phyloP scores from a whole-genome alignment of 352 stramenopile genomes.

The Pythium rhizo-oryzae region DNA sequence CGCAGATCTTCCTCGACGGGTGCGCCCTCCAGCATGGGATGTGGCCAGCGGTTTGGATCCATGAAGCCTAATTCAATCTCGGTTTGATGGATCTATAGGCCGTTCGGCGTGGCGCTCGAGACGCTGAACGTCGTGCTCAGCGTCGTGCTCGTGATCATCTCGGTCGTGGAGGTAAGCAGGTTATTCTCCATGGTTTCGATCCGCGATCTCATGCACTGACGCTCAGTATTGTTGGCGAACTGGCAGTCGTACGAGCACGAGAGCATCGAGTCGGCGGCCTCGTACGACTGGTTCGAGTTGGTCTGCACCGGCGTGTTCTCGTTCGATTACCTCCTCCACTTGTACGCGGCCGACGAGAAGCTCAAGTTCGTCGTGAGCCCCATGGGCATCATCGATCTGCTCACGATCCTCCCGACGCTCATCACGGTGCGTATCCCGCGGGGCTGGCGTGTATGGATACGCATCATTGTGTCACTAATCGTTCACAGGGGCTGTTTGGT shows the following conservation, averaged over 20 bases:
- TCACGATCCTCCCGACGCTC: constrained; percentile 56
- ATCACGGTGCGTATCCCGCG: constrained; percentile 39
- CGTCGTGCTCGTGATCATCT: constrained; percentile 45
- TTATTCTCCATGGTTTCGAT: no score
- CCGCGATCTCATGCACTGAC: no score
- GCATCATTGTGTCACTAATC: no score
- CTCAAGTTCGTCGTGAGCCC: constrained; percentile 49
- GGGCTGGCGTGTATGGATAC: no score
- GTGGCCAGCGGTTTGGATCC: no score
- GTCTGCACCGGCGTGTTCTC: constrained; percentile 46
- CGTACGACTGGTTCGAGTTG: constrained; percentile 44
- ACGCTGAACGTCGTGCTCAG: constrained; percentile 50
- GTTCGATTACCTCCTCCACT: constrained; percentile 54
- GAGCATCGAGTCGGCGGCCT: background rate
- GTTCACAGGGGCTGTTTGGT: background rate
- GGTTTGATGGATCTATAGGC: constrained; percentile 19
- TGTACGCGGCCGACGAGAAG: constrained; percentile 43
- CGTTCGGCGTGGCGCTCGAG: constrained; percentile 39
- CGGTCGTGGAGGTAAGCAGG: constrained; percentile 37
- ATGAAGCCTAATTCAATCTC: background rate
- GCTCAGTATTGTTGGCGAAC: no score
- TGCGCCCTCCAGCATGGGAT: no score
- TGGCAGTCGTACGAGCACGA: constrained; percentile 45
- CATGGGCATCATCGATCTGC: constrained; percentile 56
- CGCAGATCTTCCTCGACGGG: constrained; percentile 48